Evolutionary conservation across 2,329 filamentous ascomycete species (phyloP), one percentile per base, ranked within the genome.

Genomic region (Lachnellula willkommii): DNA sequence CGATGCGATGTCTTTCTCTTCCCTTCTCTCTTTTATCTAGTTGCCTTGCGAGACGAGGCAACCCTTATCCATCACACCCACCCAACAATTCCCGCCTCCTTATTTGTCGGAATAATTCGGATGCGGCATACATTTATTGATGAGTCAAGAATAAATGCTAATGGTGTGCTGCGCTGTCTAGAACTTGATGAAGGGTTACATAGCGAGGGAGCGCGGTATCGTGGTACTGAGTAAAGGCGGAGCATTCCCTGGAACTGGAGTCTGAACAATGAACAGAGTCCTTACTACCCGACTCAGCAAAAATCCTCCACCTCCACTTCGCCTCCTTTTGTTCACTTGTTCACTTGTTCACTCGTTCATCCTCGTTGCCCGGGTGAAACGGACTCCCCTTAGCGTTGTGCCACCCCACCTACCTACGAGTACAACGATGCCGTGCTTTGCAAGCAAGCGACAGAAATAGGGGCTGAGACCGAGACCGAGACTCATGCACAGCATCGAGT

Each of bases 201-300:
- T 99, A 64, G 87, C 93, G 35, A 87, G 93, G 53, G 92, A 96
- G 64, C 84, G 89, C 64, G 88, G 88, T 36, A 92, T 92, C 63
- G 88, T 99, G 28, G 94, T 99, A 20, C 75, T 99, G 55, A 96
- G 90, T 72, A 97, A 96, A 73, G 88, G 82, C 56, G 90, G 89
- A 42, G 93, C 94, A 2, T 99, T 99, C 68, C 94, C 95, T 0
- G 92, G 92, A 24, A 97, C 95, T 24, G 89, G 89, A 17, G 74
- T 87, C 48, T 87, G 72, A 69, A 47, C 24, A 12, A 28, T 17
- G 17, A 42, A 32, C 32, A 22, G 24, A 39, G 5, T 8, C 20
- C 20, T 20, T 20, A 1, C 20, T 20, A 43, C 11, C 28, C 37
- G 28, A 24, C 22, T 24, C 22, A 24, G 22, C 22, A 24, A 24